Conservation (phyloP, 345 rosid genomes). For the Linum lewisii region DNA sequence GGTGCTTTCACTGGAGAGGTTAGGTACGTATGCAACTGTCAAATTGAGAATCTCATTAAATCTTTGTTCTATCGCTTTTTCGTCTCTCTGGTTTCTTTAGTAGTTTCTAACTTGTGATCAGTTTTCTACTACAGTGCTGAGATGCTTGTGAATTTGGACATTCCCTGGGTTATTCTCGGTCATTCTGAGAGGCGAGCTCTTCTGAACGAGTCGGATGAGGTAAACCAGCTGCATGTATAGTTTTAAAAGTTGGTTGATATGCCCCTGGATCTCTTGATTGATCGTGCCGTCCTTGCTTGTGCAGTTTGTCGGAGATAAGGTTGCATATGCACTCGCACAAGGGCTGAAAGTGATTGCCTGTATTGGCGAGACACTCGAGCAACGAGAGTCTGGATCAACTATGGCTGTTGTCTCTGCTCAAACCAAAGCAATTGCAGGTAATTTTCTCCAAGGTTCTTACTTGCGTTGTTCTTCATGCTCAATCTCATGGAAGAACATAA, state of each 20-base stretch:
- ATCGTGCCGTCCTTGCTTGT: neutral
- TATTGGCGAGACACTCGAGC: constrained; percentile 88
- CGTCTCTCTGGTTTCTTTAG: neutral
- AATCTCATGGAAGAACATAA: neutral
- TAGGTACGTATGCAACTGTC: constrained; percentile 31
- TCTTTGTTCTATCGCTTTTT: neutral
- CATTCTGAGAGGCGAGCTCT: constrained; percentile 83
- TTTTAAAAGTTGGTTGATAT: neutral
- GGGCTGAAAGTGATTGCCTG: constrained; percentile 94
- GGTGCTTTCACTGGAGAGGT: constrained; percentile 97
- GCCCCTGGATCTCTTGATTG: constrained; percentile 1
- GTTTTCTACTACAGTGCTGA: constrained; percentile 54
- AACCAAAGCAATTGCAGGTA: constrained; percentile 91
- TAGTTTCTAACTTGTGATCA: neutral
- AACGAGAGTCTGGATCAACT: constrained; percentile 76
- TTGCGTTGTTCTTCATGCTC: neutral
- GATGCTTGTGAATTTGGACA: constrained; percentile 71
- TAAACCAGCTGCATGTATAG: constrained; percentile 13
- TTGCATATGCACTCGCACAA: constrained; percentile 80
- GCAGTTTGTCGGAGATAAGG: constrained; percentile 90
- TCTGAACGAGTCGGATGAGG: constrained; percentile 65
- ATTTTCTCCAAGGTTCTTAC: neutral
- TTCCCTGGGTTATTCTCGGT: constrained; percentile 94
- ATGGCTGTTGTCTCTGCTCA: constrained; percentile 85
- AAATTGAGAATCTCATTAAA: neutral